Evolutionary conservation across 2,329 filamentous ascomycete genomes (phyloP).

Genomic region (Zymoseptoria crescenta): DNA sequence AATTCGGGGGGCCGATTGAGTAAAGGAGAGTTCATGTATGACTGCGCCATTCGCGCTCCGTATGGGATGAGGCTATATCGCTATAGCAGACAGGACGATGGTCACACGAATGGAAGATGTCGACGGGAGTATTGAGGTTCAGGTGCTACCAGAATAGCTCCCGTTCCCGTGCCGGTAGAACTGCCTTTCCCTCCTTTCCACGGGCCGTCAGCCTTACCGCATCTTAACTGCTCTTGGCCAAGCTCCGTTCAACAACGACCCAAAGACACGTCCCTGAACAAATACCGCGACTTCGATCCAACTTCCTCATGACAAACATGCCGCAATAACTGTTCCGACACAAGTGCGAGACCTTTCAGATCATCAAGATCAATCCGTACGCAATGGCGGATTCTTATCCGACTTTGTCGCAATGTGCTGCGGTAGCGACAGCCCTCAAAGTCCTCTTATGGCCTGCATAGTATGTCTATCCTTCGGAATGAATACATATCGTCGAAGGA

Average conservation of each 20-base stretch:
- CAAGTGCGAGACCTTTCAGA: not conserved
- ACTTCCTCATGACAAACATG: not conserved
- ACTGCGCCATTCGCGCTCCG: not conserved
- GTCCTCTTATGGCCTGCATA: conserved; percentile 89
- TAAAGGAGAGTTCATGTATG: not conserved
- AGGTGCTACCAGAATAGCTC: not conserved
- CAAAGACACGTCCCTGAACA: not conserved
- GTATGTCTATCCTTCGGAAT: conserved; percentile 47
- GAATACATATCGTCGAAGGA: conserved; percentile 1
- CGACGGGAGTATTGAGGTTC: not conserved
- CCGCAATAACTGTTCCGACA: not conserved
- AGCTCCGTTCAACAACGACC: not conserved
- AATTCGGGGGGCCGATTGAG: not conserved
- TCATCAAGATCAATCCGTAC: not conserved
- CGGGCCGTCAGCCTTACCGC: not conserved
- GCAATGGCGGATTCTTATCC: conserved; percentile 74
- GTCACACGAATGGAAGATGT: not conserved
- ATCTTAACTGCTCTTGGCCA: not conserved
- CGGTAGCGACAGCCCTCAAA: conserved; percentile 83
- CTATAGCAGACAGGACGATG: not conserved
- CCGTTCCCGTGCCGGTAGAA: not conserved
- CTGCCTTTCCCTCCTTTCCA: not conserved
- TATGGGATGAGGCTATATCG: not conserved
- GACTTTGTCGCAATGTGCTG: conserved; percentile 77
- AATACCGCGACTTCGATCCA: not conserved